Evolutionary conservation across 2,329 filamentous ascomycete genomes (phyloP).

Genomic region (Xylaria polymorpha): DNA sequence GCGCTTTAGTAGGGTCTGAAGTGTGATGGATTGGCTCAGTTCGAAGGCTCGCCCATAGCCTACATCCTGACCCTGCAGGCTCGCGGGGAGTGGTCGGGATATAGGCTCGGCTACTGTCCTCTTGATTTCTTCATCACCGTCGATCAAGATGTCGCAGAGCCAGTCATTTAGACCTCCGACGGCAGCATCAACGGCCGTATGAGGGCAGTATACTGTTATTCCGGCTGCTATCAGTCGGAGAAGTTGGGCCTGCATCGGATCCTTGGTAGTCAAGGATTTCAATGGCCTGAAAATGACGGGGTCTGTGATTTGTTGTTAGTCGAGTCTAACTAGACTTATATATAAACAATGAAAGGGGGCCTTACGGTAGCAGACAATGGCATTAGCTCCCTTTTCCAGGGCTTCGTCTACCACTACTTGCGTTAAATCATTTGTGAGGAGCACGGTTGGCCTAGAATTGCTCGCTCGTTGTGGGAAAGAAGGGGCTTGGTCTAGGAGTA

Average conservation of each 20-base stretch:
- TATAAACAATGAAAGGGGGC: neutral
- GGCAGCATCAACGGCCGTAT: constrained; percentile 93
- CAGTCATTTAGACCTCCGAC: constrained; percentile 90
- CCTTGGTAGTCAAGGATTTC: constrained; percentile 85
- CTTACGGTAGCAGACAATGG: constrained; percentile 89
- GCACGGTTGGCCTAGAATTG: constrained; percentile 53
- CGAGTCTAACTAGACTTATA: neutral
- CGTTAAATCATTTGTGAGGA: constrained; percentile 88
- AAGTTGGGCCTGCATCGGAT: constrained; percentile 88
- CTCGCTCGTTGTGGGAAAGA: constrained; percentile 68
- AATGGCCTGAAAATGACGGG: constrained; percentile 96
- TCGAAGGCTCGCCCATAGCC: constrained; percentile 66
- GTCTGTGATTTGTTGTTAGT: constrained; percentile 63
- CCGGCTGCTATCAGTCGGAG: constrained; percentile 84
- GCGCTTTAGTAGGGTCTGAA: constrained; percentile 59
- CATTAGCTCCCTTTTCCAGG: constrained; percentile 77
- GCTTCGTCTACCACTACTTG: constrained; percentile 90
- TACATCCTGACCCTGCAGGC: constrained; percentile 55
- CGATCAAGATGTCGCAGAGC: constrained; percentile 87
- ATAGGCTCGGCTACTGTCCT: constrained; percentile 61
- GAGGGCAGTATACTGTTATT: constrained; percentile 94
- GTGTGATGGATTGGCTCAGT: constrained; percentile 54
- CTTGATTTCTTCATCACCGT: constrained; percentile 51
- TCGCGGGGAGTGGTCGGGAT: constrained; percentile 54
- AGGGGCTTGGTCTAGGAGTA: constrained; percentile 64